Evolutionary conservation across 345 rosid species (phyloP).

Genomic region (Gossypium bickii): DNA sequence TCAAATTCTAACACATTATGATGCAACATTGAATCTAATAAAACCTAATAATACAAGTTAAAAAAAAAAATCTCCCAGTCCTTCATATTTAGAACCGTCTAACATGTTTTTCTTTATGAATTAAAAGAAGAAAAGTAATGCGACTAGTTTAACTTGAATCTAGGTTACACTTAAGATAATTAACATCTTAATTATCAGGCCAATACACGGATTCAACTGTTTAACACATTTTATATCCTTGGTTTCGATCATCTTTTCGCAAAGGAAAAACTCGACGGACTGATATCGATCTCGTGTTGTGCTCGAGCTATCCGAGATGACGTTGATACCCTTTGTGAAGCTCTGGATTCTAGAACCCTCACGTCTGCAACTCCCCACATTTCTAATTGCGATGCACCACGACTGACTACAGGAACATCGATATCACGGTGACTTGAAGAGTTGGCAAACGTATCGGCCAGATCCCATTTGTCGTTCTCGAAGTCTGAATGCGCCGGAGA

Average conservation of each 20-base stretch:
- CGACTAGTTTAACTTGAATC: accelerated
- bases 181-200: accelerated
- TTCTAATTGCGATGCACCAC: not conserved
- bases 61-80: accelerated
- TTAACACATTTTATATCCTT: no score
- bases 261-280: not conserved
- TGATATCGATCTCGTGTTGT: not conserved
- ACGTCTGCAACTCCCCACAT: not conserved
- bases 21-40: no score
- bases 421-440: not conserved
- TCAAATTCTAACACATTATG: no score
- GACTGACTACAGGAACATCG: not conserved
- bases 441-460: not conserved
- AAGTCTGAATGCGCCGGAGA: not conserved
- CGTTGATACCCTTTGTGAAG: not conserved
- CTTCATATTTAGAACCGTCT: no score
- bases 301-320: not conserved
- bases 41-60: no score
- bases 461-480: not conserved
- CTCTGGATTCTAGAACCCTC: not conserved
- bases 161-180: accelerated
- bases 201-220: no score
- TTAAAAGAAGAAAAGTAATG: no score
- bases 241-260: not conserved
- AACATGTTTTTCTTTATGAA: accelerated